phyloP scores from a whole-genome alignment of 208 protist genomes.

The Leishmania tarentolae region DNA sequence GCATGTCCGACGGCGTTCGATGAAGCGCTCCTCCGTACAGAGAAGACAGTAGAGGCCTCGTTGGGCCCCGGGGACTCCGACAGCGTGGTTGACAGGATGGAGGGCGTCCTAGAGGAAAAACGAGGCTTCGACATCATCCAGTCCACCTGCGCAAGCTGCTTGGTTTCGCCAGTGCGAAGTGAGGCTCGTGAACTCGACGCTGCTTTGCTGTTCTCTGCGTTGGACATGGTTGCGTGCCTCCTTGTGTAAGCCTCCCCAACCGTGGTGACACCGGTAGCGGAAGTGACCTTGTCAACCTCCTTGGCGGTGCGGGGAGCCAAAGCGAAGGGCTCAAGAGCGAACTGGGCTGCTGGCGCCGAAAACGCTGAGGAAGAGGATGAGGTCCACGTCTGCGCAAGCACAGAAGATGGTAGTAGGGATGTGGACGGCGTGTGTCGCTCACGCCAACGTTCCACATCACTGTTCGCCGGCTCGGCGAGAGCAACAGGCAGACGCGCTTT shows the following conservation, averaged over 20 bases:
- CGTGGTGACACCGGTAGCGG: not conserved
- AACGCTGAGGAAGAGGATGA: not conserved
- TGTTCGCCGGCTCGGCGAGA: too few species aligned
- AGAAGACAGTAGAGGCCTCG: slow-evolving; percentile 11
- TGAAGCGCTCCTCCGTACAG: slow-evolving; percentile 19
- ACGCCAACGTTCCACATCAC: not conserved
- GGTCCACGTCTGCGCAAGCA: not conserved
- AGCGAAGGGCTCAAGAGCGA: not conserved
- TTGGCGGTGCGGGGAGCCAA: not conserved
- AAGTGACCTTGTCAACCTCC: not conserved
- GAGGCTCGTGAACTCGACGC: not conserved
- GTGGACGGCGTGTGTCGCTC: not conserved
- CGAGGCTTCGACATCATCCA: not conserved
- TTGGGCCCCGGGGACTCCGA: slow-evolving; percentile 4
- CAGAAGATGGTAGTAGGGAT: not conserved
- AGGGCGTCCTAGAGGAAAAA: slow-evolving; percentile 16
- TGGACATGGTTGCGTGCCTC: not conserved
- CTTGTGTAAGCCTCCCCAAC: not conserved
- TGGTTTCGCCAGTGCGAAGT: not conserved
- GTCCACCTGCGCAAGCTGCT: slow-evolving; percentile 1
- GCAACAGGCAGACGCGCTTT: not conserved
- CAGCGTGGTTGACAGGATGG: slow-evolving; percentile 2
- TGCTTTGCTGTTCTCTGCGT: not conserved
- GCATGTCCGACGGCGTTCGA: slow-evolving; percentile 12
- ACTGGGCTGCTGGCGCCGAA: too few species aligned